phyloP scores from a whole-genome alignment of 352 stramenopile species.

The Albugo laibachii region DNA sequence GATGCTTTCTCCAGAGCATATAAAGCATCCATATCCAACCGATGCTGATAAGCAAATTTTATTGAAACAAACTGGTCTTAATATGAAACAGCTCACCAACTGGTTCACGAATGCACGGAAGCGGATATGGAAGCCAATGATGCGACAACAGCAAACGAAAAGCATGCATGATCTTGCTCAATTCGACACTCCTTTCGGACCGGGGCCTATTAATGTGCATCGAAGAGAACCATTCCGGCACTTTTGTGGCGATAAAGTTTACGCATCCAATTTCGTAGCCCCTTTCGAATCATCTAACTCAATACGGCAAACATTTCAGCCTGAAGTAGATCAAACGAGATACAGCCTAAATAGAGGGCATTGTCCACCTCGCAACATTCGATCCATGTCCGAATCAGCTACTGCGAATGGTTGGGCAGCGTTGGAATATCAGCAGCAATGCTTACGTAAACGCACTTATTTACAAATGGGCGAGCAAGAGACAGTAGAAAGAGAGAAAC shows the following conservation, averaged over 20 bases:
- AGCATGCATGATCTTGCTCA: constrained; percentile 56
- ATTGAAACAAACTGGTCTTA: constrained; percentile 76
- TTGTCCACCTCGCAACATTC: constrained; percentile 21
- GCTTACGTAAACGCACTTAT: neutral
- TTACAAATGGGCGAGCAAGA: neutral
- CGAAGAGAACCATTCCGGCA: neutral
- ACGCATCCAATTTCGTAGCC: neutral
- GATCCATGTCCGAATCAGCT: constrained; percentile 46
- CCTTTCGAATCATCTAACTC: neutral
- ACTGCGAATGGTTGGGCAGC: constrained; percentile 1
- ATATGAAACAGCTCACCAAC: constrained; percentile 83
- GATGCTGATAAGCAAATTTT: constrained; percentile 84
- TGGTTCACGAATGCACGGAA: constrained; percentile 83
- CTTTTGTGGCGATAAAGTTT: neutral
- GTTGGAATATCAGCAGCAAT: constrained; percentile 10
- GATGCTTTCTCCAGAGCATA: constrained; percentile 78
- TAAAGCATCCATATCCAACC: constrained; percentile 79
- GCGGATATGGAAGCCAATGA: constrained; percentile 81
- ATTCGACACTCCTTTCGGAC: constrained; percentile 60
- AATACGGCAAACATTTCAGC: constrained; percentile 4
- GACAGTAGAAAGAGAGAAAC: too few relatives aligned
- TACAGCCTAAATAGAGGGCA: neutral
- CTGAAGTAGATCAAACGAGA: constrained; percentile 1
- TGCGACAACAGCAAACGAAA: constrained; percentile 60
- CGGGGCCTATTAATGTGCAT: constrained; percentile 22